A percentile compares a stretch with the other conserved stretches of the same genome.
phyloP scores from a whole-genome alignment of 106 monocot genomes.

The Acorus gramineus region DNA sequence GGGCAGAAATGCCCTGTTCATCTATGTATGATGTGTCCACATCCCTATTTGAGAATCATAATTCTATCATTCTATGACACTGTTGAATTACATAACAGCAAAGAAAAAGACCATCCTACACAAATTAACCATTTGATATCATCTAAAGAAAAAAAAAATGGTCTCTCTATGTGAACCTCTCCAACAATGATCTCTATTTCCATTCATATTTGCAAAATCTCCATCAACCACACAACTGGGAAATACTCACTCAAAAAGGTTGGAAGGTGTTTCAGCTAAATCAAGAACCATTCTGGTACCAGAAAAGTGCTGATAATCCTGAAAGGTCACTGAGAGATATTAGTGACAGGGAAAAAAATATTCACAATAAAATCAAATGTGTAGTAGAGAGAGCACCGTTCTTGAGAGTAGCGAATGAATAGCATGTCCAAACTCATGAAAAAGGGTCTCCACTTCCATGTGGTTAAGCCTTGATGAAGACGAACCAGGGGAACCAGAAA shows the following conservation, averaged over 20 bases:
- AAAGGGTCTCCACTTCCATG: slow-evolving; percentile 87
- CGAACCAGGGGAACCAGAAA: slow-evolving; percentile 42
- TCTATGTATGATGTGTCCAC: no score
- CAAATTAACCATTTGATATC: no score
- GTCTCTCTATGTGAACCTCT: no score
- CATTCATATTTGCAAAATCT: neutral
- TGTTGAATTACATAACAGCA: no score
- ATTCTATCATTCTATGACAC: no score
- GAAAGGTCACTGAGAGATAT: slow-evolving; percentile 9
- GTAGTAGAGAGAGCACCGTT: slow-evolving; percentile 49
- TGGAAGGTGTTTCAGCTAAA: slow-evolving; percentile 90
- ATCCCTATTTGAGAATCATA: no score
- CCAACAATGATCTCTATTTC: no score
- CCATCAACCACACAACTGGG: neutral
- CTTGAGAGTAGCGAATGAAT: slow-evolving; percentile 96
- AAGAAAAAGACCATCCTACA: no score
- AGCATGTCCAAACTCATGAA: slow-evolving; percentile 99
- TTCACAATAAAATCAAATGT: neutral
- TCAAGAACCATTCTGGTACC: slow-evolving; percentile 92
- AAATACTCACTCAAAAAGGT: slow-evolving; percentile 86
- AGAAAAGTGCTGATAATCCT: slow-evolving; percentile 98
- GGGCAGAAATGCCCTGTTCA: no score
- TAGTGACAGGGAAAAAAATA: neutral
- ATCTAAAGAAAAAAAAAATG: no score
- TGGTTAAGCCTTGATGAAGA: slow-evolving; percentile 59